Evolutionary conservation across 441 rosid genomes (phyloP), one percentile per base, ranked within the genome.

Genomic region (Euphorbia corollata): DNA sequence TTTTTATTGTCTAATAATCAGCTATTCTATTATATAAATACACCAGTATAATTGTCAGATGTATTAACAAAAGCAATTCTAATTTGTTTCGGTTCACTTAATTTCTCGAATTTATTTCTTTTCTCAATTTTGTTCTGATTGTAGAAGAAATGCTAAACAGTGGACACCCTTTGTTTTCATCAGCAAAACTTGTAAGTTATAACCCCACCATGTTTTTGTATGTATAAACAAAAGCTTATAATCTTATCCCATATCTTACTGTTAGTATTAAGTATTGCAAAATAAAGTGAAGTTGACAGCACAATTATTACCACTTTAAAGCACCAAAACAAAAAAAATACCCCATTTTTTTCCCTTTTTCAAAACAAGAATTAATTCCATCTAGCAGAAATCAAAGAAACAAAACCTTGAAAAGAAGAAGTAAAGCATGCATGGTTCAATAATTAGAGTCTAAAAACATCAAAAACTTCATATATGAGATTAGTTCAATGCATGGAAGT

Each of bases 231-330:
- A 41, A 5, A 41, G 19, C 4, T 0, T 4, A 32, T 27, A 8
- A 30, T 58, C 61, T 58, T 58, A 59, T 59, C 41, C 6, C n/a
- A 27, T 45, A n/a, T 27, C 39, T 16, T 58, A 58, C 19, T 58
- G 19, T 5, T 27, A 58, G 39, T 58, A 24, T 30, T 58, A 27
- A 58, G 61, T 30, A 24, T 4, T 58, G 1, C 36, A 30, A 62
- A 51, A 71, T 38, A 30, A 53, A 70, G 60, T 68, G 59, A 61
- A 55, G 57, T 41, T 32, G 68, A 68, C 60, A 55, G 36, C 59
- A 67, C 16, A 67, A 24, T 8, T 15, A 54, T 3, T 15, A 54
- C 27, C 57, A 23, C 7, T 48, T 43, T 54, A 19, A 11, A 65
- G 10, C 19, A 59, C 27, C 19, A 10, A 19, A 22, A 50, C 45